Base-by-base conservation (phyloP, 106 monocot genomes). In the Amphibolis antarctica region DNA sequence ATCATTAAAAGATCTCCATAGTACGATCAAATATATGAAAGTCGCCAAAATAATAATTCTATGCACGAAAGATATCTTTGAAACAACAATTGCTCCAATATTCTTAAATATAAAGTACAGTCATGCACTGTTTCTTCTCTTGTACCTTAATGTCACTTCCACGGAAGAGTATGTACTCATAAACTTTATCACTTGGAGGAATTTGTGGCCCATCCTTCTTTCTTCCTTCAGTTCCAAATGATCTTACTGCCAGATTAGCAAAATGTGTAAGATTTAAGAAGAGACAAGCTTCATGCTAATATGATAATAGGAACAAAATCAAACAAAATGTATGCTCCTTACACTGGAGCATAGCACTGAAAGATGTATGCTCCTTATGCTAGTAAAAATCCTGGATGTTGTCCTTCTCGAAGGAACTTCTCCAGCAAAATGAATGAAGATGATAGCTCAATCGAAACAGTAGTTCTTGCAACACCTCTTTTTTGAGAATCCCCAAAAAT, bases 61-160 rank as follows among this genome's bases (percentile, higher is more conserved):
- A 49, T 49, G 0, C 17, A 49, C 12, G 17, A 49, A 49, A 0
- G 49, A 49, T 49, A 49, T 49, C n/a, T n/a, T 19, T 14, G 17
- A 49, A 10, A 49, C 4, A 19, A 49, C 12, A 17, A 17, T 36
- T 36, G 7, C 7, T 36, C 36, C 36, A 36, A 7, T 36, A 7
- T 36, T 36, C 36, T 36, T n/a, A 36, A 36, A 36, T 36, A 36
- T 36, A 5, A 21, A 53, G 17, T 9, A 19, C 23, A 19, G 20
- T 5, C 20, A 21, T 53, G 20, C 22, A 53, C 10, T 57, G 14
- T 17, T 27, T 28, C n/a, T 25, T 59, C 27, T 3, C 2, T 12
- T 46, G 49, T 67, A 82, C 82, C 82, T 82, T 82, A 50, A 82
- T 82, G 46, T 82, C 82, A 51, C 62, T 82, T 19, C 82, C 82